A percentile compares a stretch with the other conserved stretches of the same genome.
Conservation (phyloP, 2,329 filamentous ascomycete genomes). For the Aspergillus viridinutans region DNA sequence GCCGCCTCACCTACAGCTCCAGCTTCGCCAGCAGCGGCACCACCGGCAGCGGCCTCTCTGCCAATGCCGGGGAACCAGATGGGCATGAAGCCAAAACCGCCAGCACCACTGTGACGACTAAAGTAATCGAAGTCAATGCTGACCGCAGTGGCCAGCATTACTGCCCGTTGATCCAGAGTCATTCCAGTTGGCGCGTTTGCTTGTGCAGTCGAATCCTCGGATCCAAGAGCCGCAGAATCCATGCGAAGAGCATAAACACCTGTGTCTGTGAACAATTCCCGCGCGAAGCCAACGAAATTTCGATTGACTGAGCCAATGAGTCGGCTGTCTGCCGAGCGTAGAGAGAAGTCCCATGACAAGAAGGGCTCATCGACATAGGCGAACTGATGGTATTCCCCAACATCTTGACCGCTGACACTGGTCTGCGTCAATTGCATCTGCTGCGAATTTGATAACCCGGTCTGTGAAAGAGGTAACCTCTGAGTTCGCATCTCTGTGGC, state of each 20-base stretch:
- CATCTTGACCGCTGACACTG: slow-evolving; percentile 17
- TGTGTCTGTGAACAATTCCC: slow-evolving; percentile 63
- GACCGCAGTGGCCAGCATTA: slow-evolving; percentile 64
- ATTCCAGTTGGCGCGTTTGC: slow-evolving; percentile 44
- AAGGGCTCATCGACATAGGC: slow-evolving; percentile 60
- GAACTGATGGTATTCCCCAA: slow-evolving; percentile 55
- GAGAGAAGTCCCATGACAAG: slow-evolving; percentile 61
- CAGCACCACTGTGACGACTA: slow-evolving; percentile 53
- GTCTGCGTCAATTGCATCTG: slow-evolving; percentile 39
- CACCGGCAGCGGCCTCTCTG: slow-evolving; percentile 38
- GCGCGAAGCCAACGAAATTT: slow-evolving; percentile 59
- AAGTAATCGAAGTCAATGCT: slow-evolving; percentile 66
- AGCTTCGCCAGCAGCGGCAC: slow-evolving; percentile 35
- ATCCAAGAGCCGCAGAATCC: slow-evolving; percentile 53
- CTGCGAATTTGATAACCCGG: slow-evolving; percentile 48
- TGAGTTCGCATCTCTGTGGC: slow-evolving; percentile 35
- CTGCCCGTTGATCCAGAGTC: slow-evolving; percentile 62
- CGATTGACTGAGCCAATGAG: slow-evolving; percentile 61
- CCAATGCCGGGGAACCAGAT: slow-evolving; percentile 48
- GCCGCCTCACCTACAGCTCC: slow-evolving; percentile 35
- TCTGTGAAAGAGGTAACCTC: slow-evolving; percentile 41
- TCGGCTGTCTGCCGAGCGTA: slow-evolving; percentile 47
- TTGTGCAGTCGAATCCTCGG: slow-evolving; percentile 27
- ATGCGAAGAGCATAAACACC: slow-evolving; percentile 62
- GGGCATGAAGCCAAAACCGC: slow-evolving; percentile 49